These are phyloP conservation scores for Herpetospermum pedunculosum DNA, from an alignment of 306 rosid species.

Conservation along the genomic window DNA sequence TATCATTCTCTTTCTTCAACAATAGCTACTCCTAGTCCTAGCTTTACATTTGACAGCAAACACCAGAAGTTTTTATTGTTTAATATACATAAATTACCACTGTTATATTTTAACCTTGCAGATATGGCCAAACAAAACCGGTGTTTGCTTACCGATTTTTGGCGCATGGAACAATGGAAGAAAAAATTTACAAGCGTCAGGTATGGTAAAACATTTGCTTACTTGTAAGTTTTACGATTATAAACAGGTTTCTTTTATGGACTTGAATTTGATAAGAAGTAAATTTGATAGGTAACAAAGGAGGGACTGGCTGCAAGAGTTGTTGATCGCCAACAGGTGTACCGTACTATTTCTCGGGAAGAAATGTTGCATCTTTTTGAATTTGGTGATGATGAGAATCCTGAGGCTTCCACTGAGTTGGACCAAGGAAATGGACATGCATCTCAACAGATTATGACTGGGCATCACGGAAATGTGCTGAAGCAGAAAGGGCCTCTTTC, in stretches of 20 bases:
- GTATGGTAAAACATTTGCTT: slow-evolving; percentile 27
- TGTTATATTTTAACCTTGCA: slow-evolving; percentile 18
- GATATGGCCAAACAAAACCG: slow-evolving; percentile 95
- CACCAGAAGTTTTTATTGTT: background rate
- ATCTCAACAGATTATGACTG: slow-evolving; percentile 19
- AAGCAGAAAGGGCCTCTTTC: slow-evolving; percentile 44
- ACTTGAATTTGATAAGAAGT: background rate
- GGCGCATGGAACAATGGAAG: slow-evolving; percentile 99
- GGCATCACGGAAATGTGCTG: slow-evolving; percentile 27
- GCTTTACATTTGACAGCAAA: background rate
- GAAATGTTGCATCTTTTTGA: slow-evolving; percentile 98
- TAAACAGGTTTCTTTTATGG: background rate
- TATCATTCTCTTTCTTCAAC: background rate
- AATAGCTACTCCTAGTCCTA: background rate
- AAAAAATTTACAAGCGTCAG: slow-evolving; percentile 97
- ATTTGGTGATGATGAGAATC: slow-evolving; percentile 91
- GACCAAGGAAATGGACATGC: slow-evolving; percentile 34
- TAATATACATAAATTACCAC: background rate
- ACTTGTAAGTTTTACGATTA: background rate
- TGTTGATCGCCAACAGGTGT: slow-evolving; percentile 90
- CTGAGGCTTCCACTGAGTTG: slow-evolving; percentile 39
- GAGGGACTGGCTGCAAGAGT: slow-evolving; percentile 98
- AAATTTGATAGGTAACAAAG: slow-evolving; percentile 71
- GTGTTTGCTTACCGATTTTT: slow-evolving; percentile 91
- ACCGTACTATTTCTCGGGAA: slow-evolving; percentile 85